phyloP scores from a whole-genome alignment of 176 grass and related monocot genomes.

The Triticum monococcum region DNA sequence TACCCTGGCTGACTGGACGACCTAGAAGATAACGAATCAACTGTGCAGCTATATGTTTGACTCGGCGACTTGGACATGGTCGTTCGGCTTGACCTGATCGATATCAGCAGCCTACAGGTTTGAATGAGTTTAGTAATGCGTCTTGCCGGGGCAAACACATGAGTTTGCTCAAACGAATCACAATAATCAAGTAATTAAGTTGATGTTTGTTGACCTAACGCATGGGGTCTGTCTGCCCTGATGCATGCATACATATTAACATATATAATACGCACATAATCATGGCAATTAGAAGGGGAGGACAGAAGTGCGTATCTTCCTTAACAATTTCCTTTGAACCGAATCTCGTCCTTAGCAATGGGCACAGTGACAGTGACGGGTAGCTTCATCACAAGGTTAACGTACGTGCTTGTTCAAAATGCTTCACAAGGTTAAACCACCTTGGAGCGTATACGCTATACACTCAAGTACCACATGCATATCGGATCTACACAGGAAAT shows the following conservation, averaged over 20 bases:
- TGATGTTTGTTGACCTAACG: constrained; percentile 16
- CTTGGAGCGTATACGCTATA: constrained; percentile 32
- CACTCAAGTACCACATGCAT: constrained; percentile 28
- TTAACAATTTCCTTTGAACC: neutral
- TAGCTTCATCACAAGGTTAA: constrained; percentile 24
- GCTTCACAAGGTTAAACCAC: constrained; percentile 44
- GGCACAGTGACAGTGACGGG: neutral
- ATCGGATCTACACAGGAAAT: neutral
- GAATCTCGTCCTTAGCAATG: neutral
- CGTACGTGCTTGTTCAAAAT: neutral
- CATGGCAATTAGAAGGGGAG: neutral
- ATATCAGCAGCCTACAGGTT: neutral
- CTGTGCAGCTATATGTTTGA: neutral
- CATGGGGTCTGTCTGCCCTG: neutral
- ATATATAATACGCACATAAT: neutral
- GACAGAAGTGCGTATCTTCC: neutral
- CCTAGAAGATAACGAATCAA: no score
- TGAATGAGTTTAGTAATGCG: neutral
- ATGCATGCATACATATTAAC: neutral
- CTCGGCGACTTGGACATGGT: neutral
- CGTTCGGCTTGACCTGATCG: neutral
- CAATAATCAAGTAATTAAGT: constrained; percentile 1
- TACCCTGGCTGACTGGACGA: no score
- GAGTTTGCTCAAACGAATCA: neutral
- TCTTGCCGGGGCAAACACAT: neutral